Evolutionary conservation across 1,284 basidiomycete genomes (phyloP), one percentile per base, ranked within the genome.

Genomic region (Takashimella tepidaria): DNA sequence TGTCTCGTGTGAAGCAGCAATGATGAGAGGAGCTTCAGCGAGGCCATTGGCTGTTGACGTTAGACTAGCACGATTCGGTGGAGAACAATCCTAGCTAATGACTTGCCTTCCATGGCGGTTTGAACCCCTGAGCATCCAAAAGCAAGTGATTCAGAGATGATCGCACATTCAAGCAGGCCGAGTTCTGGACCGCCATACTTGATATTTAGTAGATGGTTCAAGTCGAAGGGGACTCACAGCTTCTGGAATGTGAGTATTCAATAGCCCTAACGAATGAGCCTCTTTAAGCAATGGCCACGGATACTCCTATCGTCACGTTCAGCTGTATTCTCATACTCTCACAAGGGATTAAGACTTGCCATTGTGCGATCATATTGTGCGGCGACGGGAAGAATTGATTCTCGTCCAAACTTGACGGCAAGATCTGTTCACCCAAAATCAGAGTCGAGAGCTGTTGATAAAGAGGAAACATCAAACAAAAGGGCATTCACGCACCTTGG

Each of bases 51-150:
- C 72, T 68, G 40, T 11, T 6, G 27, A 41, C 37, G 5, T 50
- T 31, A 43, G 45, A 43, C 13, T 16, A 42, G 13, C 3, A 27
- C 10, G n/a, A 26, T 16, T 3, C 5, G n/a, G n/a, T n/a, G n/a
- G n/a, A n/a, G n/a, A n/a, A n/a, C n/a, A n/a, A n/a, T n/a, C n/a
- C n/a, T n/a, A n/a, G n/a, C n/a, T n/a, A n/a, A n/a, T n/a, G 19
- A 47, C 64, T 43, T 41, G 74, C 72, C 73, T 56, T 75, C 74
- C 58, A 75, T 74, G 1, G 74, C 75, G 1, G 80, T 82, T 53
- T 80, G 79, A 16, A 82, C 78, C 26, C 80, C 80, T 0, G 80
- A 76, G 63, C 80, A 82, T 1, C 80, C 80, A 56, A 70, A 81
- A 1, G 80, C 79, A 20, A 82, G 69, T 45, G 68, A 62, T 55